These are phyloP conservation scores for Colletotrichum salicis DNA, from an alignment of 2,329 filamentous ascomycete genomes.

Conservation along the genomic window DNA sequence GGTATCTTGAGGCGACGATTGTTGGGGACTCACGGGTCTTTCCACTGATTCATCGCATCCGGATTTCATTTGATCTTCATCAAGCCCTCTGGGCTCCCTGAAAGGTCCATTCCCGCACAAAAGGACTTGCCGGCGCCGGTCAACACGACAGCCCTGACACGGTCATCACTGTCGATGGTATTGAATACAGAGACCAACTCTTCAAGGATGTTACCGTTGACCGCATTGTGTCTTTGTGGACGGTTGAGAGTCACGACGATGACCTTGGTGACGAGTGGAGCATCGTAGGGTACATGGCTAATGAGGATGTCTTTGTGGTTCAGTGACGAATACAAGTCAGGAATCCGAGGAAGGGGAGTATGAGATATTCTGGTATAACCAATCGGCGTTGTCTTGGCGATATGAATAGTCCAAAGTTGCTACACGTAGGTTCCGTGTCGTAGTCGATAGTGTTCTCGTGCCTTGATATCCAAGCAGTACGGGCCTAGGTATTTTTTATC, in stretches of 20 bases:
- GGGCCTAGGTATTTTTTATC: too few species aligned
- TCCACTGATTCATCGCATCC: not conserved
- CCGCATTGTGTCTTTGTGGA: not conserved
- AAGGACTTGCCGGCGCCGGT: slow-evolving; percentile 22
- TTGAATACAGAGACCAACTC: slow-evolving; percentile 18
- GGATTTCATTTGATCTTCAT: not conserved
- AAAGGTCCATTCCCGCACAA: slow-evolving; percentile 16
- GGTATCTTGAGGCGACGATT: too few species aligned
- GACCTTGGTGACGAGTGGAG: slow-evolving; percentile 6
- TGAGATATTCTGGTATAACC: not conserved
- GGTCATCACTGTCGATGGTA: not conserved
- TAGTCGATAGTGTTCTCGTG: not conserved
- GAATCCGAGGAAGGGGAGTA: not conserved
- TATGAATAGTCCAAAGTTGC: not conserved
- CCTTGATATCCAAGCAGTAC: too few species aligned
- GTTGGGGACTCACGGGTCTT: not conserved
- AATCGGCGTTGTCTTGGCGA: not conserved
- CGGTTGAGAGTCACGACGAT: slow-evolving; percentile 16
- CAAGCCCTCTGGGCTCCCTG: not conserved
- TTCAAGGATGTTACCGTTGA: slow-evolving; percentile 16
- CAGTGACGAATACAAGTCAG: slow-evolving; percentile 5
- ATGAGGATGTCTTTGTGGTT: slow-evolving; percentile 25
- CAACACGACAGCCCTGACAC: slow-evolving; percentile 2
- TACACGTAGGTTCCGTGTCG: not conserved
- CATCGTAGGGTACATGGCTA: slow-evolving; percentile 15